Percentiles rank a stretch among this genome's conserved stretches.
phyloP scores from a whole-genome alignment of 495 filamentous ascomycete genomes.

The Penicillium chermesinum region DNA sequence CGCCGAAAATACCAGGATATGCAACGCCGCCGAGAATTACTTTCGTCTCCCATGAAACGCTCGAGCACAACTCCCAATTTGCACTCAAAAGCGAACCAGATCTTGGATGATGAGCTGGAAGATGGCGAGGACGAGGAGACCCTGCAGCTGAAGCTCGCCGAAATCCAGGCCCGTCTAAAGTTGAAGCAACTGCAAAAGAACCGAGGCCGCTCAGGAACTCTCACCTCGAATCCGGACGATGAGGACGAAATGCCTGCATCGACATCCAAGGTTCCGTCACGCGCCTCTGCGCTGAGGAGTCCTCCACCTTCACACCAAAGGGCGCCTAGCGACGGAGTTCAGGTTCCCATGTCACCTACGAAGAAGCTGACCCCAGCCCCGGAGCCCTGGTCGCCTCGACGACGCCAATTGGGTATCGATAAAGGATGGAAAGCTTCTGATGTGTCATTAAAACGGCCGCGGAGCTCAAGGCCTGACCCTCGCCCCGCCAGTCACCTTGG shows the following conservation, averaged over 20 bases:
- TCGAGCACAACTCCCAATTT: constrained; percentile 38
- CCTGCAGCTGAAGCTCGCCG: constrained; percentile 72
- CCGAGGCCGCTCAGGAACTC: constrained; percentile 32
- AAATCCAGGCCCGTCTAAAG: constrained; percentile 81
- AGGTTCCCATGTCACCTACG: constrained; percentile 80
- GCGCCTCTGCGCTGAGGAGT: constrained; percentile 18
- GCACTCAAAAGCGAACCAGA: constrained; percentile 27
- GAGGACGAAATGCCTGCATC: constrained; percentile 20
- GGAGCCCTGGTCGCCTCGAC: constrained; percentile 67
- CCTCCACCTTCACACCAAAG: constrained; percentile 15
- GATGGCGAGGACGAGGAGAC: constrained; percentile 82
- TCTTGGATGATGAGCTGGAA: constrained; percentile 35
- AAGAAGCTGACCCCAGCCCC: constrained; percentile 42
- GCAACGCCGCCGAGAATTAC: constrained; percentile 56
- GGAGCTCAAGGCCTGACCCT: constrained; percentile 27
- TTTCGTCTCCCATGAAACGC: constrained; percentile 59
- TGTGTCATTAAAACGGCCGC: constrained; percentile 76
- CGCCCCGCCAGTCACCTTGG: constrained; percentile 33
- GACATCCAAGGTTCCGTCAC: constrained; percentile 17
- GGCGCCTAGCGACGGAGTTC: constrained; percentile 40
- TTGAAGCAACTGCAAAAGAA: constrained; percentile 77
- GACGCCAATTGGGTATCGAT: constrained; percentile 82
- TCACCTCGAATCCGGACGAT: constrained; percentile 20
- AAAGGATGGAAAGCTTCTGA: constrained; percentile 78
- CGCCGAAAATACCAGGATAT: constrained; percentile 64